Evolutionary conservation across 768 basidiomycete genomes (phyloP).

Genomic region (Podaxis rugospora): DNA sequence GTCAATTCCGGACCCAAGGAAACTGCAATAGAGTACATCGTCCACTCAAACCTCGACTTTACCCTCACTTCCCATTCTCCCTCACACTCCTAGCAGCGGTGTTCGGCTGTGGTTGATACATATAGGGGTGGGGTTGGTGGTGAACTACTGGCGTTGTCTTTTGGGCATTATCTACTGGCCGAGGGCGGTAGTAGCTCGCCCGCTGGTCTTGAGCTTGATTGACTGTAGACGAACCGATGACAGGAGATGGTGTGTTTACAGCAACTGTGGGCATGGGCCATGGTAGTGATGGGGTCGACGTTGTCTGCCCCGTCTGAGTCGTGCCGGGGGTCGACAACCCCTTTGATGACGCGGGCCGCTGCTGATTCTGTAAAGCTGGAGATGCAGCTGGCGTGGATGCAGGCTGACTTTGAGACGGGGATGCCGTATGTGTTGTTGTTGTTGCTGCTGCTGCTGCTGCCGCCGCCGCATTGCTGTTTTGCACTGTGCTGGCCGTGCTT

Average conservation of each 20-base stretch:
- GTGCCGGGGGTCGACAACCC: constrained; percentile 16
- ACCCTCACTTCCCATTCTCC: constrained; percentile 27
- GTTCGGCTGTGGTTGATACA: constrained; percentile 18
- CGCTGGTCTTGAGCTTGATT: constrained; percentile 32
- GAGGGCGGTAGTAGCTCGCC: constrained; percentile 53
- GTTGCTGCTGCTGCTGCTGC: constrained; percentile 15
- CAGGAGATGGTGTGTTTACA: constrained; percentile 51
- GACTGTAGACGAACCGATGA: constrained; percentile 36
- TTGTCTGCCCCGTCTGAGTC: constrained; percentile 9
- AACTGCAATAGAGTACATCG: neutral
- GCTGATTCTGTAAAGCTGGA: constrained; percentile 45
- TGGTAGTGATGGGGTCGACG: constrained; percentile 33
- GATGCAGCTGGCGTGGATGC: constrained; percentile 47
- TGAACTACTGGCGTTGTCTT: neutral
- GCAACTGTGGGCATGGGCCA: constrained; percentile 78
- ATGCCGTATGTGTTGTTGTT: constrained; percentile 25
- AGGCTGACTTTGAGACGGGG: constrained; percentile 35
- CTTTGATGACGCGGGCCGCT: constrained; percentile 33
- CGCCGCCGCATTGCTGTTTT: constrained; percentile 16
- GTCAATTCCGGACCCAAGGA: neutral
- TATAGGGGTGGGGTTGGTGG: constrained; percentile 9
- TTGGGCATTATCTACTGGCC: constrained; percentile 24
- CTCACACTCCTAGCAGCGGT: constrained; percentile 15
- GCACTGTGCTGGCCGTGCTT: constrained; percentile 21
- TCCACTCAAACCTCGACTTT: neutral